Evolutionary conservation across 805 yeast species (phyloP), one percentile per base, ranked within the genome.

Genomic region (Cyberlindnera maritima): DNA sequence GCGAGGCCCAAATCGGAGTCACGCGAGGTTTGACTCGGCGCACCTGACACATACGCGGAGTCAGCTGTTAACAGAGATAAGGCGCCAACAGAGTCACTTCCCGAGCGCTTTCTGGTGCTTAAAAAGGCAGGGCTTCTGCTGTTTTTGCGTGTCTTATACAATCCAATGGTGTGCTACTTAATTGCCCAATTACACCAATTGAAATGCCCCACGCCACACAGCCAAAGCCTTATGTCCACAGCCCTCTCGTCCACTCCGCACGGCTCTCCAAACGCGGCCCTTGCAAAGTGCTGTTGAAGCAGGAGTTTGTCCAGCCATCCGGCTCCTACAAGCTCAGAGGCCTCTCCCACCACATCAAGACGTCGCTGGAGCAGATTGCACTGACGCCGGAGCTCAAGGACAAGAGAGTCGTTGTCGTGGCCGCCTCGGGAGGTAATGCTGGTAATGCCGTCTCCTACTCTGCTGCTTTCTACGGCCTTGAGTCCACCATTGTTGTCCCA

Each of bases 401-500:
- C 14, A 63, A 65, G 38, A 53, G 55, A 33, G 66, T 74, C 14
- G 69, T 68, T 6, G 74, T 77, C 4, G 72, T 71, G 50, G 72
- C 81, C 6, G 76, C 81, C 13, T 73, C 79, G 36, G 83, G 83
- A 11, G 83, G 83, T 5, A 75, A 75, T 50, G 80, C 80, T 14
- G 80, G 80, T 1, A 65, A 75, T 44, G 83, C 82, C 6, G 81
- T 80, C 7, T 78, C 81, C 0, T 69, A 69, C 39, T 69, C 79
- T 29, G 70, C 79, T 2, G 52, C 64, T 44, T 59, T 68, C 60
- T 55, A 62, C 48, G 41, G 67, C 38, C 47, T 76, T 53, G 59
- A 62, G 47, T 47, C 73, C 60, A 80, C 85, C 0, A 87, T 84
- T 2, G 85, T 79, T 0, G 77, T 84, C 1, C 89, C 89, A 1